Base-by-base conservation (phyloP, 306 rosid species). In the Corylus heterophylla region DNA sequence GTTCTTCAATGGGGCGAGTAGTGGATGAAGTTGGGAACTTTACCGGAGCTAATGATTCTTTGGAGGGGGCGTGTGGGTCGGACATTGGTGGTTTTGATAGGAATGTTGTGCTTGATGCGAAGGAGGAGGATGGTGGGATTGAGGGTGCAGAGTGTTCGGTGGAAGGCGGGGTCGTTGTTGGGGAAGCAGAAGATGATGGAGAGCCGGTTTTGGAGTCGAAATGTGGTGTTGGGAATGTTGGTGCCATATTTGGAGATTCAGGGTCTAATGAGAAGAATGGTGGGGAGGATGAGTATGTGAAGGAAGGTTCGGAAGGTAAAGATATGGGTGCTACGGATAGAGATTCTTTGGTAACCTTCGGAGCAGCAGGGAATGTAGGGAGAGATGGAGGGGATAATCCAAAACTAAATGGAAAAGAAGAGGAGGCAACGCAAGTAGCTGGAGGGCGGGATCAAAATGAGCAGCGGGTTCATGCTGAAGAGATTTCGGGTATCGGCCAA, bases 71-170 rank as follows among this genome's bases (percentile, higher is more conserved):
- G 31, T 22, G 49, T 56, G 74, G 44, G 78, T 50, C 22, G 52
- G 80, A 25, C 50, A 29, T 31, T 63, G 78, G 35, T 55, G 83
- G 44, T 50, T 63, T 75, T 63, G 67, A 67, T 17, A 4, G 70
- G 82, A 73, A 69, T 49, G 50, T 13, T 3, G 80, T 27, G 27
- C 18, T 69, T 56, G 78, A 44, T 62, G 71, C 72, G 25, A 64
- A 69, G 79, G 55, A 31, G 71, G 70, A 59, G 79, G 82, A 12
- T 13, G 8, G 8, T 70, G 83, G 63, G 48, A 69, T 54, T 54
- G 79, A 76, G 82, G 82, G 76, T 83, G 74, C 69, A 35, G 55
- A 52, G 75, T 11, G 52, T 74, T 76, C 75, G 2, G 71, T 54
- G 69, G 85, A 64, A 58, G 49, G 71, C 11, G 45, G 13, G 13